phyloP scores from a whole-genome alignment of 495 filamentous ascomycete species.

The Terfezia boudieri region DNA sequence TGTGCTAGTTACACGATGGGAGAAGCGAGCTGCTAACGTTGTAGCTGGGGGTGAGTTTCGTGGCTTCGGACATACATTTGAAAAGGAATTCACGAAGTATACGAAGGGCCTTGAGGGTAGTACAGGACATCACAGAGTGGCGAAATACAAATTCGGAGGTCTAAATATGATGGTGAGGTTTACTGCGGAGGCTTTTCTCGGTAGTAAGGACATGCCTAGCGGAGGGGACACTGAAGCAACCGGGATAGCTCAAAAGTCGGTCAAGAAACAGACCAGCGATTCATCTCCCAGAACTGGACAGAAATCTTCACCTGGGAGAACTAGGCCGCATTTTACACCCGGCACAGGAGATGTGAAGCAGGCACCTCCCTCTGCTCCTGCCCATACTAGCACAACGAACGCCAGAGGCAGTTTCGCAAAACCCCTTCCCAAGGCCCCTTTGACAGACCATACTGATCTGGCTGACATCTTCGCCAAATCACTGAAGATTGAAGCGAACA shows the following conservation, averaged over 20 bases:
- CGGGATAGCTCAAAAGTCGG: background rate
- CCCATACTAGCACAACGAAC: too few species aligned
- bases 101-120: slow-evolving; percentile 18
- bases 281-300: too few species aligned
- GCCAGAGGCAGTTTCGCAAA: too few species aligned
- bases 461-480: background rate
- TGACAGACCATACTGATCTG: too few species aligned
- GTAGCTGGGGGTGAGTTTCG: slow-evolving; percentile 16
- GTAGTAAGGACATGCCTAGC: background rate
- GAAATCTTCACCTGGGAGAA: too few species aligned
- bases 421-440: too few species aligned
- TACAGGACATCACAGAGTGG: slow-evolving; percentile 27
- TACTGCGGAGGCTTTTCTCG: slow-evolving; percentile 27
- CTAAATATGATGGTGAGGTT: slow-evolving; percentile 27
- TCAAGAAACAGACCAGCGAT: slow-evolving; percentile 1
- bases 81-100: slow-evolving; percentile 26
- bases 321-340: too few species aligned
- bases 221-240: background rate
- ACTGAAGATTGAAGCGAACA: background rate
- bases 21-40: background rate
- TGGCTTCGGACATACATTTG: slow-evolving; percentile 28
- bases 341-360: too few species aligned
- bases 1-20: slow-evolving; percentile 3
- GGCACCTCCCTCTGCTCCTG: too few species aligned
- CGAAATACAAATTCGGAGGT: slow-evolving; percentile 25